Percentiles rank a stretch among this genome's conserved stretches.
Conservation (phyloP, 1,139 yeast species). For the Hemisphaericaspora xylofermentans region DNA sequence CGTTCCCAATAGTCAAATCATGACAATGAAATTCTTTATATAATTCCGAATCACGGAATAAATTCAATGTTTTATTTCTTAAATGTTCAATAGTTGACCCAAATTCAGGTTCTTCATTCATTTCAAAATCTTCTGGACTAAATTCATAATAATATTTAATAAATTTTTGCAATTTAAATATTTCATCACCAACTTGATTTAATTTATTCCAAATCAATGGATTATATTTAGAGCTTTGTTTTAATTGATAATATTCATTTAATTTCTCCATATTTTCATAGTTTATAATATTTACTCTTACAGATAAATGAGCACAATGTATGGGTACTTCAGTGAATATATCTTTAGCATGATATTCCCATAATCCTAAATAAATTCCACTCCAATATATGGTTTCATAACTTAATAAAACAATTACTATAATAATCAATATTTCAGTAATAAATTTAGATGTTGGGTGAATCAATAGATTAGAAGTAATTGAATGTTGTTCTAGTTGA, state of each 20-base stretch:
- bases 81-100: slow-evolving; percentile 70
- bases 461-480: slow-evolving; percentile 30
- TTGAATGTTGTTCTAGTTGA: slow-evolving; percentile 18
- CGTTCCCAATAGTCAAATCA: slow-evolving; percentile 20
- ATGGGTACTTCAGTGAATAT: slow-evolving; percentile 69
- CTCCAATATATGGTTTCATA: slow-evolving; percentile 49
- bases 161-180: slow-evolving; percentile 34
- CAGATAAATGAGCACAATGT: slow-evolving; percentile 73
- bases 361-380: slow-evolving; percentile 49
- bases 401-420: slow-evolving; percentile 31
- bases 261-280: slow-evolving; percentile 20
- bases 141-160: slow-evolving; percentile 71
- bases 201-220: slow-evolving; percentile 31
- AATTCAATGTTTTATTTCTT: slow-evolving; percentile 49
- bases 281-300: slow-evolving; percentile 45
- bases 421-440: slow-evolving; percentile 40
- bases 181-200: slow-evolving; percentile 20
- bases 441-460: slow-evolving; percentile 36
- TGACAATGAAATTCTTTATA: slow-evolving; percentile 27
- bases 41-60: slow-evolving; percentile 54
- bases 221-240: slow-evolving; percentile 27
- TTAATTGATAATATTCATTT: slow-evolving; percentile 29
- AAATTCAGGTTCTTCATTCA: slow-evolving; percentile 57
- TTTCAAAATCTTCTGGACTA: slow-evolving; percentile 73
- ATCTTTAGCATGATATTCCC: slow-evolving; percentile 66